These are phyloP conservation scores for Fusarium verrucosum DNA, from an alignment of 2,329 filamentous ascomycete species.

Conservation along the genomic window DNA sequence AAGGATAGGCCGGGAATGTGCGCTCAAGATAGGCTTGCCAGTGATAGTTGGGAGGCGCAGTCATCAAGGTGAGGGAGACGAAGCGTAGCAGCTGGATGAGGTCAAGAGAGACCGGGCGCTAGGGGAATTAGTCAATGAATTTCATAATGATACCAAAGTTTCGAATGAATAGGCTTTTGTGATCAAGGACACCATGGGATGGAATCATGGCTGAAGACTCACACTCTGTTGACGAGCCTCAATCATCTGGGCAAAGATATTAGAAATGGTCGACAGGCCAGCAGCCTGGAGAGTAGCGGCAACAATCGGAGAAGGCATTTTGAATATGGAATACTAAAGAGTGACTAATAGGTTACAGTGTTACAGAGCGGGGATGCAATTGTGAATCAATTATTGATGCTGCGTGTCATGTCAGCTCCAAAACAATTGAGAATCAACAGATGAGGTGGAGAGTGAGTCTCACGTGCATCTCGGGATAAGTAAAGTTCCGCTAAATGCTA, in stretches of 20 bases:
- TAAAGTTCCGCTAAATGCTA: constrained; percentile 20
- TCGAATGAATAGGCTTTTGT: background rate
- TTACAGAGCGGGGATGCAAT: background rate
- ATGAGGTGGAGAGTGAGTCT: constrained; percentile 26
- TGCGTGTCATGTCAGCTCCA: constrained; percentile 6
- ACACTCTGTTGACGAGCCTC: constrained; percentile 59
- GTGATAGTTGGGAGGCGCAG: constrained; percentile 65
- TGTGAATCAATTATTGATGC: background rate
- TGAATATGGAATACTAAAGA: constrained; percentile 11
- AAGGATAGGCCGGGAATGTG: constrained; percentile 59
- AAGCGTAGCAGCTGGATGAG: constrained; percentile 62
- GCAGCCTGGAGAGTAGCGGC: constrained; percentile 64
- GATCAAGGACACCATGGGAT: background rate
- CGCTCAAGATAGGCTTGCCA: constrained; percentile 67
- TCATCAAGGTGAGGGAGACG: constrained; percentile 61
- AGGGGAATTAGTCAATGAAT: background rate
- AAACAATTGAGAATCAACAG: constrained; percentile 10
- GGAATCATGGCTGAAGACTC: constrained; percentile 2
- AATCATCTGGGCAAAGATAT: constrained; percentile 64
- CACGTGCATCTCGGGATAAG: constrained; percentile 30
- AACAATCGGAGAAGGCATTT: constrained; percentile 60
- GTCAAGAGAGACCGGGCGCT: constrained; percentile 57
- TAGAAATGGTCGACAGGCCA: constrained; percentile 61
- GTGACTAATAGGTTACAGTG: background rate
- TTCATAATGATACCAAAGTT: background rate